Percentiles rank a stretch among this genome's conserved stretches.
Evolutionary conservation across 345 rosid genomes (phyloP).

Genomic region (Excoecaria cochinchinensis): DNA sequence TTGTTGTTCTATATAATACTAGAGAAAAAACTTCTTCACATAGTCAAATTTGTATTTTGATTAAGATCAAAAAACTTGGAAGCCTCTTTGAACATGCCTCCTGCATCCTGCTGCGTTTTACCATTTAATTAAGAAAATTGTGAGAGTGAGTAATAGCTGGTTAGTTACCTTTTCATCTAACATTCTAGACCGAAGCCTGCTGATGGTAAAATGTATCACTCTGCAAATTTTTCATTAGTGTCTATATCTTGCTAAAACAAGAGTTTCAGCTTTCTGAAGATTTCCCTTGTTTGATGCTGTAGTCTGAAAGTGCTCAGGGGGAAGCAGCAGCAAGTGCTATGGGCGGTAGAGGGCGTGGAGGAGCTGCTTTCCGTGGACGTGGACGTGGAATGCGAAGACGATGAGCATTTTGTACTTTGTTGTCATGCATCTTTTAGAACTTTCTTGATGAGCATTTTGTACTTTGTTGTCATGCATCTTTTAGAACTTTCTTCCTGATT

Average conservation of each 20-base stretch:
- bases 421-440: not conserved
- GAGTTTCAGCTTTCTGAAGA: not conserved
- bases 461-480: not conserved
- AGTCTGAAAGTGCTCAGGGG: slow-evolving; percentile 99
- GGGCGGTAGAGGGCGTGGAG: slow-evolving; percentile 88
- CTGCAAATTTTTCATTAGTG: not conserved
- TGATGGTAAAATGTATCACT: not conserved
- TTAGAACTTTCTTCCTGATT: not conserved
- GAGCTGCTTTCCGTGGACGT: slow-evolving; percentile 72
- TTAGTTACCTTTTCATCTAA: not conserved
- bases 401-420: slow-evolving; percentile 31
- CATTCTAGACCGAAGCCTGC: not conserved
- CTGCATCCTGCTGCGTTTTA: not conserved
- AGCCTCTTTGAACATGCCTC: not conserved
- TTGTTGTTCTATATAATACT: not conserved
- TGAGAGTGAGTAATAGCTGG: not conserved
- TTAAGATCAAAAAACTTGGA: not conserved
- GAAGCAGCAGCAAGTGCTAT: slow-evolving; percentile 87
- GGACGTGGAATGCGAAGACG: slow-evolving; percentile 99
- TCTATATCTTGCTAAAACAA: not conserved
- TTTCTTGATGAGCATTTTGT: slow-evolving; percentile 38
- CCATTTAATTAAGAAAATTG: not conserved
- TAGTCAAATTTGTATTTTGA: not conserved
- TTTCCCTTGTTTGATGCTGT: slow-evolving; percentile 21
- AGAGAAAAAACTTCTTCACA: not conserved